Conservation (phyloP, 768 basidiomycete species). For the Mycena floridula region DNA sequence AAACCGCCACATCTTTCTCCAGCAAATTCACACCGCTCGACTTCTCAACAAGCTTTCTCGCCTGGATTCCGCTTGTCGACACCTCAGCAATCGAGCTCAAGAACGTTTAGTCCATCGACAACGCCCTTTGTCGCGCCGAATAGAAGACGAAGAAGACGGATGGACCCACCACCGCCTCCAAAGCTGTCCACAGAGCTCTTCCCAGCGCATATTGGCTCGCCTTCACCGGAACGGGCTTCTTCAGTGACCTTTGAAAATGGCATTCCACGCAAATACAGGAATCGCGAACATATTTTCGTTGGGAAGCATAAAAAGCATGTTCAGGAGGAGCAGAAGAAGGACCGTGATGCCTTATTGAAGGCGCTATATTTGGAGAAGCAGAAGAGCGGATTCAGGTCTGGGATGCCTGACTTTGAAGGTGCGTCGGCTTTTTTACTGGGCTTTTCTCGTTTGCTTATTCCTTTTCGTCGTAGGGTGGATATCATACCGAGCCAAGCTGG, state of each 20-base stretch:
- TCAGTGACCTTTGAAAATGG: constrained; percentile 6
- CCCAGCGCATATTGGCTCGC: neutral
- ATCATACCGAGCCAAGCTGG: constrained; percentile 39
- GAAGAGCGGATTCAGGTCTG: constrained; percentile 35
- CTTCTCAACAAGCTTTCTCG: neutral
- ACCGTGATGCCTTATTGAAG: constrained; percentile 45
- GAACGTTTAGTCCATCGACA: neutral
- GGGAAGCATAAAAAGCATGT: constrained; percentile 47
- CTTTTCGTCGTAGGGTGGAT: constrained; percentile 34
- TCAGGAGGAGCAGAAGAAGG: constrained; percentile 32
- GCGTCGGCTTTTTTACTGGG: constrained; percentile 6
- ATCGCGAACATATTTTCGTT: constrained; percentile 6
- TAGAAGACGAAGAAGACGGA: neutral
- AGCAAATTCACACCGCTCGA: neutral
- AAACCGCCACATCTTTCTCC: no score
- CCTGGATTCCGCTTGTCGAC: neutral
- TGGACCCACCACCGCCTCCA: neutral
- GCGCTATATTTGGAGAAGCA: constrained; percentile 42
- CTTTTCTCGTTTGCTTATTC: constrained; percentile 1
- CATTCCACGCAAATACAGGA: constrained; percentile 10
- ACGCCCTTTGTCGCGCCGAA: no score
- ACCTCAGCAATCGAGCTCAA: neutral
- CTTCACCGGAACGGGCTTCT: neutral
- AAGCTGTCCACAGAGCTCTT: neutral
- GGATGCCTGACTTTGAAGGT: constrained; percentile 31